phyloP scores from a whole-genome alignment of 768 basidiomycete species.

The Pholiota conissans region DNA sequence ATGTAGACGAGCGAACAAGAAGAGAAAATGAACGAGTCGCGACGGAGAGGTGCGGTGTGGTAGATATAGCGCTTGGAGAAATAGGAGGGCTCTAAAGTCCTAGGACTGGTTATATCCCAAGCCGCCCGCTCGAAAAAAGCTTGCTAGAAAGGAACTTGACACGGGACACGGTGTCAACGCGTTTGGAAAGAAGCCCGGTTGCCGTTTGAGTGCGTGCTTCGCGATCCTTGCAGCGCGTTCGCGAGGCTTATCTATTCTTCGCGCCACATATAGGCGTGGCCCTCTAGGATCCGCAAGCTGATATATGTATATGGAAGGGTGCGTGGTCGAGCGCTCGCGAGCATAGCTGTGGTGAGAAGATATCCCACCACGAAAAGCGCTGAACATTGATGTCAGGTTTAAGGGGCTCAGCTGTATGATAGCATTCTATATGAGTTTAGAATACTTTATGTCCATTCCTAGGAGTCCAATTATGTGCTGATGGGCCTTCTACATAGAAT shows the following conservation, averaged over 20 bases:
- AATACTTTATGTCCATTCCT: neutral
- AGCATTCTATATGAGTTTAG: neutral
- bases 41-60: neutral
- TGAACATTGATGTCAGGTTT: neutral
- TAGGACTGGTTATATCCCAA: neutral
- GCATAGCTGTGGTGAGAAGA: neutral
- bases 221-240: neutral
- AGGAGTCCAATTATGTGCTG: neutral
- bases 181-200: slow-evolving; percentile 10
- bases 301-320: neutral
- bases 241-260: neutral
- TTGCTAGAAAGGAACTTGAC: slow-evolving; percentile 6
- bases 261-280: neutral
- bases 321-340: neutral
- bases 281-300: neutral
- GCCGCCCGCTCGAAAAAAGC: neutral
- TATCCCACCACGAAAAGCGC: neutral
- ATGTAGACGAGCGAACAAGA: neutral
- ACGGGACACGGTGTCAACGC: slow-evolving; percentile 7
- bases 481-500: neutral
- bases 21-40: neutral
- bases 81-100: neutral
- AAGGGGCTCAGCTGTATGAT: neutral
- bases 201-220: neutral
- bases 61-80: neutral